phyloP scores from a whole-genome alignment of 2,329 filamentous ascomycete genomes.

The Peltaster fructicola region DNA sequence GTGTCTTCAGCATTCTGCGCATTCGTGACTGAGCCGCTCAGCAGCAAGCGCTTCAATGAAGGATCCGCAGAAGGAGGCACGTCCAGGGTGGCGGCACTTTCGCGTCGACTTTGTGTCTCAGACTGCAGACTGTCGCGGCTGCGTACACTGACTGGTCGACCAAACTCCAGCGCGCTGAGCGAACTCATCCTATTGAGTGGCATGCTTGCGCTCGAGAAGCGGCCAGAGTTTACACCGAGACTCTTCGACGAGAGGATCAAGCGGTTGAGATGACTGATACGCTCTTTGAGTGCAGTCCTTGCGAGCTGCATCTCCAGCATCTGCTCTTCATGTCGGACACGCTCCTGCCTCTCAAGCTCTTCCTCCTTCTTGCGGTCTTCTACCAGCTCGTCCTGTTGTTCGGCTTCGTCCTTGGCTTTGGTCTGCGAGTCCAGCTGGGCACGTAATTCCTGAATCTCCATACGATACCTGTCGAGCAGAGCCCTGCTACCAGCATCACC shows the following conservation, averaged over 20 bases:
- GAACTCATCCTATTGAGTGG: conserved; percentile 20
- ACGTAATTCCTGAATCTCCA: conserved; percentile 75
- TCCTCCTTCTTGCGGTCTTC: conserved; percentile 53
- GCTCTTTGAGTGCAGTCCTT: conserved; percentile 85
- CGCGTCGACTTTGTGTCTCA: conserved; percentile 6
- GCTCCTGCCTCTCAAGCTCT: conserved; percentile 56
- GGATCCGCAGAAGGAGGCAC: conserved; percentile 17
- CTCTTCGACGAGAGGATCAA: conserved; percentile 93
- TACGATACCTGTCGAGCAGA: conserved; percentile 76
- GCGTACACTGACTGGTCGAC: conserved; percentile 15
- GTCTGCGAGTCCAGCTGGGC: conserved; percentile 69
- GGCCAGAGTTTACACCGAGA: conserved; percentile 74
- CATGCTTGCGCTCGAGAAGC: conserved; percentile 31
- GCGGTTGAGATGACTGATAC: conserved; percentile 90
- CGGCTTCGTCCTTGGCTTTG: conserved; percentile 41
- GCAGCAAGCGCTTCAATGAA: conserved; percentile 12
- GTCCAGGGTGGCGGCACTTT: conserved; percentile 22
- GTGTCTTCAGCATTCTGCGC: conserved; percentile 17
- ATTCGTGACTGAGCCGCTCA: conserved; percentile 15
- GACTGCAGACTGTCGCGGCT: conserved; percentile 13
- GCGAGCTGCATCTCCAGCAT: conserved; percentile 98
- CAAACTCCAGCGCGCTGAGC: conserved; percentile 19
- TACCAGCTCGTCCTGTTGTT: conserved; percentile 50
- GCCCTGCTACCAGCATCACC: conserved; percentile 70
- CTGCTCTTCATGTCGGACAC: conserved; percentile 67